Conservation (phyloP, 192 early-diverging fungal species). For the Linnemannia schmuckeri region DNA sequence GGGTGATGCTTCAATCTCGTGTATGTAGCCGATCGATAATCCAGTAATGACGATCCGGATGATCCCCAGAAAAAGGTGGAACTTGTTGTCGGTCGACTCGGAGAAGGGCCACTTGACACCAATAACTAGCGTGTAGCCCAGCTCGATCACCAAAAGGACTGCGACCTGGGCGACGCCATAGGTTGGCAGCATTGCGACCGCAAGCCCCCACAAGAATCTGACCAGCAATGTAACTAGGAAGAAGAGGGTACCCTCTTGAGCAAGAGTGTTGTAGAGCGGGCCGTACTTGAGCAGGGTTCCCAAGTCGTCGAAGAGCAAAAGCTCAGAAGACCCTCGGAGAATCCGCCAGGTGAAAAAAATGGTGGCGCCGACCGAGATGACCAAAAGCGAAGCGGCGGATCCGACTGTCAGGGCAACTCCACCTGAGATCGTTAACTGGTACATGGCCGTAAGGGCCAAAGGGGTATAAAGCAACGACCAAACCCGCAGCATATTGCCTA, state of each 20-base stretch:
- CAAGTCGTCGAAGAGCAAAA: conserved; percentile 57
- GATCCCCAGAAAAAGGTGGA: conserved; percentile 51
- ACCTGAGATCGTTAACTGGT: conserved; percentile 61
- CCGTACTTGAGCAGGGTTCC: conserved; percentile 61
- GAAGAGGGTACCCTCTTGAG: conserved; percentile 52
- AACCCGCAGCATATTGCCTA: conserved; percentile 59
- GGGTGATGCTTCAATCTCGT: conserved; percentile 18
- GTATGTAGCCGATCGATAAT: conserved; percentile 56
- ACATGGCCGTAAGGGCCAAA: conserved; percentile 57
- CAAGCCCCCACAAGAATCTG: conserved; percentile 56
- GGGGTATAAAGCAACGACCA: conserved; percentile 60
- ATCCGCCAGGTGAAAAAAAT: conserved; percentile 57
- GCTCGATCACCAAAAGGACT: conserved; percentile 56
- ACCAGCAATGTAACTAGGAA: conserved; percentile 51
- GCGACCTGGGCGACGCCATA: conserved; percentile 60
- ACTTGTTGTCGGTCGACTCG: conserved; percentile 54
- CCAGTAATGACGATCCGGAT: conserved; percentile 55
- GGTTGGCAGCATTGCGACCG: conserved; percentile 57
- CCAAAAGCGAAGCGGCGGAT: conserved; percentile 44
- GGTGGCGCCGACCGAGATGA: conserved; percentile 50
- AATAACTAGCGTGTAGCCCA: conserved; percentile 48
- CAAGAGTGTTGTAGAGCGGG: conserved; percentile 62
- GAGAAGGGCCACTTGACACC: conserved; percentile 58
- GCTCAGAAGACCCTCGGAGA: conserved; percentile 53
- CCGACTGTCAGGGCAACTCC: conserved; percentile 30